Evolutionary conservation across 2,329 filamentous ascomycete genomes (phyloP), one percentile per base, ranked within the genome.

Genomic region (Xylariaceae sp.): DNA sequence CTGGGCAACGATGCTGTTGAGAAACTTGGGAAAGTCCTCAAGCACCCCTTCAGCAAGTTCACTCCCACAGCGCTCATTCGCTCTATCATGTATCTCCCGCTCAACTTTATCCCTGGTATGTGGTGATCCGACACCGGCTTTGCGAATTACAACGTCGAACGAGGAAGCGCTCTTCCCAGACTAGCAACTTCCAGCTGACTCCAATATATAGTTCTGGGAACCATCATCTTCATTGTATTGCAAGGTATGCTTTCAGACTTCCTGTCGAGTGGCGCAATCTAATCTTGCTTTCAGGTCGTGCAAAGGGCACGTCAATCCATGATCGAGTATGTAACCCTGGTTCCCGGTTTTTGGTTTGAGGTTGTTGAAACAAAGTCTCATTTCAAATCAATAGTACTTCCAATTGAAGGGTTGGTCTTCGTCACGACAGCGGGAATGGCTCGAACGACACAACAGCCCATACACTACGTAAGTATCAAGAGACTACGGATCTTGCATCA

Each of bases 321-420:
- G 74, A 72, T 37, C 74, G 81, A 48, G 81, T 84, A 72, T 64
- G 78, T 70, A 26, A 26, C 26, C n/a, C 30, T 12, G 9, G 32
- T 34, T 10, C 5, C 21, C 3, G 21, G 15, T 26, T 12, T 5
- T 12, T 21, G 6, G 32, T 52, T 39, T 19, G 26, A 46, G 13
- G 9, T 10, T 44, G 36, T 51, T 52, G 53, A 52, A 45, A 49
- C 41, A 54, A 36, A 79, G 2, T 81, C 83, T 39, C 73, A 73
- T 10, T 76, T 36, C 26, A 47, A 32, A 79, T 83, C 65, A 68
- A 70, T 3, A 94, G 72, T 96, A 96, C 72, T 96, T 96, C 70
- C 89, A 95, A 74, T 78, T 97, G 57, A 97, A 96, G 74, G 81
- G 83, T 45, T 95, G 90, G 89, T 81, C 81, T 41, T 72, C 76